phyloP scores from a whole-genome alignment of 441 rosid genomes.

The Adansonia rubrostipa region DNA sequence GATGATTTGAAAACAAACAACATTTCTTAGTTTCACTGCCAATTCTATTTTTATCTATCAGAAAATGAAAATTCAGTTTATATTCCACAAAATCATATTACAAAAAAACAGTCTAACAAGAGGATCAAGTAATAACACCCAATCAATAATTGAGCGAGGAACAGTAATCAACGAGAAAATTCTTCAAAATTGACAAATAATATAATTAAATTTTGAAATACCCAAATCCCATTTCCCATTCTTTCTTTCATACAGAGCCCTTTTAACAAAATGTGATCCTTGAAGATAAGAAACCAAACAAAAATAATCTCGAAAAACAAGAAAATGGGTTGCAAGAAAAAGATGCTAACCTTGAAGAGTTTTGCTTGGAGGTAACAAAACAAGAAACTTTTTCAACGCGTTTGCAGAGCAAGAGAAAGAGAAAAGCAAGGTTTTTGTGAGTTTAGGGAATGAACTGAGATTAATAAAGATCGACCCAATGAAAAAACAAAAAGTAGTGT shows the following conservation, averaged over 20 bases:
- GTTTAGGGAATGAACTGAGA: background rate
- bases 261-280: background rate
- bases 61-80: background rate
- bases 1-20: background rate
- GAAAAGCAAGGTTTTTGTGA: background rate
- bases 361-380: background rate
- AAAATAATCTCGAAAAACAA: background rate
- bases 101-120: background rate
- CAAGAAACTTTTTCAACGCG: background rate
- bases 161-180: background rate
- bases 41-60: background rate
- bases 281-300: background rate
- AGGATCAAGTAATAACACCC: background rate
- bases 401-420: slow-evolving; percentile 8
- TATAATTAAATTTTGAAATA: background rate
- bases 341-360: slow-evolving; percentile 8
- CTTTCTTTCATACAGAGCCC: background rate
- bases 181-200: background rate
- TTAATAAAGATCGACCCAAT: background rate
- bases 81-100: background rate
- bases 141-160: background rate
- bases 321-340: background rate
- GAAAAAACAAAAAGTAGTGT: background rate
- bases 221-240: background rate
- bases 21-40: background rate